Percentiles rank a stretch among this genome's conserved stretches.
These are phyloP conservation scores for Dactylella cylindrospora DNA, from an alignment of 2,329 filamentous ascomycete genomes.

Conservation along the genomic window DNA sequence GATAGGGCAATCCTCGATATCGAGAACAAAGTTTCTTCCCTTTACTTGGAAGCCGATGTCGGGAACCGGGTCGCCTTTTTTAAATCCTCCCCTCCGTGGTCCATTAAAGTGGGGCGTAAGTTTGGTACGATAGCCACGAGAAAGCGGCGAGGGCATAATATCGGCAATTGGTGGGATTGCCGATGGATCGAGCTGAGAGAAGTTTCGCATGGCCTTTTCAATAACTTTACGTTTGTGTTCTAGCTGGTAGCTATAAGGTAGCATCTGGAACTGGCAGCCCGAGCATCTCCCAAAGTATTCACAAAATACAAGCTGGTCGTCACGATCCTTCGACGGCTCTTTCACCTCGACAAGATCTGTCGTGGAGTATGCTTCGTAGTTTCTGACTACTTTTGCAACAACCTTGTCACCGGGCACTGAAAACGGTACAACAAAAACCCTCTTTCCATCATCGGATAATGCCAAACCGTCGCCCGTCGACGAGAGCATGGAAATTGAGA, in stretches of 20 bases:
- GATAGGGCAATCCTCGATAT: conserved; percentile 97
- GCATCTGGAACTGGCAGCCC: conserved; percentile 97
- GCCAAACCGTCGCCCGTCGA: conserved; percentile 92
- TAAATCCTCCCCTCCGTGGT: conserved; percentile 60
- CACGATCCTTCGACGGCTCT: conserved; percentile 71
- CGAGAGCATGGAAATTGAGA: conserved; percentile 78
- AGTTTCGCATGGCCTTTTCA: conserved; percentile 88
- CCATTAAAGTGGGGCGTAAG: conserved; percentile 94
- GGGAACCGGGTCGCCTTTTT: conserved; percentile 59
- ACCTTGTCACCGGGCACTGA: conserved; percentile 80
- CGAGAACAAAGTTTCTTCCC: conserved; percentile 74
- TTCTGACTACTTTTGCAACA: conserved; percentile 74
- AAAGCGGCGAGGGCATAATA: conserved; percentile 84
- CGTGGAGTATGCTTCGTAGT: conserved; percentile 69
- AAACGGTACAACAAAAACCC: conserved; percentile 87
- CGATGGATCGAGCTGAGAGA: conserved; percentile 76
- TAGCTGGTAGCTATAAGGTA: conserved; percentile 83
- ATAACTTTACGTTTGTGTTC: conserved; percentile 80
- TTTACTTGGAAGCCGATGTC: conserved; percentile 89
- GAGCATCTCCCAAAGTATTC: conserved; percentile 84
- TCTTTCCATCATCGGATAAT: conserved; percentile 64
- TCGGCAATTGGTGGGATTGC: conserved; percentile 74
- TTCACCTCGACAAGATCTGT: conserved; percentile 81
- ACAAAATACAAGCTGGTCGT: conserved; percentile 76
- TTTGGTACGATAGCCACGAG: conserved; percentile 95